Base-by-base conservation (phyloP, 352 stramenopile genomes). In the Pythium diclinum region DNA sequence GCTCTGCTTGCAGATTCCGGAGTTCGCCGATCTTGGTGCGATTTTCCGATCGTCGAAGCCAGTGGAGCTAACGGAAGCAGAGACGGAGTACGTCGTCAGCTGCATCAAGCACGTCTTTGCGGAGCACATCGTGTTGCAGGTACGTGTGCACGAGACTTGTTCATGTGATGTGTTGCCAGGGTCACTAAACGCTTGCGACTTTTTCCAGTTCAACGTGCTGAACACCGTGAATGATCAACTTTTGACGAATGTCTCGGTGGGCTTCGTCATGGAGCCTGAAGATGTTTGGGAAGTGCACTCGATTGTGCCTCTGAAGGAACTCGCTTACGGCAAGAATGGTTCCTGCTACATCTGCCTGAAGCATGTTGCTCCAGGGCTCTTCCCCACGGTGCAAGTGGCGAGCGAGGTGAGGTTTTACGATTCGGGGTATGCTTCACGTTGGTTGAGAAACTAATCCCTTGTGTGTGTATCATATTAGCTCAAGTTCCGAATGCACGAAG, bases 221-320 rank as follows among this genome's bases (percentile, higher is more conserved):
- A 99, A 99, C 84, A 99, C 98, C 0, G 96, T 99, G 56, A 97
- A 98, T 56, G 96, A 99, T 62, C 97, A 99, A 82, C 81, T 97
- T 32, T 79, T 99, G 58, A 88, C 92, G 3, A 96, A 99, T 68
- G 92, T 98, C 21, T 94, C 80, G 6, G 82, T 99, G 32, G 94
- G 97, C 42, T 89, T 97, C 51, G 85, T 89, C 7, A 89, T 92
- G 75, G 91, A 98, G 53, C 82, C 83, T 28, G 89, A 95, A 28
- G 93, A 98, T 47, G 73, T 96, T 38, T 99, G 96, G 83, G 79
- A 89, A 48, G 84, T 98, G 6, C 88, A 93, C 55, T 92, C 90
- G 53, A 88, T 96, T 56, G 87, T 99, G 28, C 76, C 87, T 32
- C 75, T 91, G 32, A 83, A 92, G 49, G 80, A 87, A 44, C 87